A percentile compares a stretch with the other conserved stretches of the same genome.
Conservation (phyloP, 495 filamentous ascomycete species). For the Neurospora discreta region DNA sequence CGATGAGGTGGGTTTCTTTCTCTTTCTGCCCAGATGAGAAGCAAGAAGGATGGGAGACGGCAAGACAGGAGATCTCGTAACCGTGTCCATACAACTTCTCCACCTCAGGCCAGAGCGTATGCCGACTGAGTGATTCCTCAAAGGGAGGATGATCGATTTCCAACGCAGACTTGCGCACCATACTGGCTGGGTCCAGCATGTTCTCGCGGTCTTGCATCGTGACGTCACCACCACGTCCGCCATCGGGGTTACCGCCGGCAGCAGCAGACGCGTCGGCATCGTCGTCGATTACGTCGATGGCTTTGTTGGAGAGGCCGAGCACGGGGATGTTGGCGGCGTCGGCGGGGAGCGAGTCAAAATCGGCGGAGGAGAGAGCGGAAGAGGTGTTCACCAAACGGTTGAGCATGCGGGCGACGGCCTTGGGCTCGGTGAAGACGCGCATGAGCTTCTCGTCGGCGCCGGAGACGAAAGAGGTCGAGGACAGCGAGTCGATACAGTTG, state of each 20-base stretch:
- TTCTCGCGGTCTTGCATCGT: conserved; percentile 21
- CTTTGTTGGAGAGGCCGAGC: conserved; percentile 93
- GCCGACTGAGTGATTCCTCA: conserved; percentile 79
- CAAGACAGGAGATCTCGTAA: conserved; percentile 90
- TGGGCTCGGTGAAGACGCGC: conserved; percentile 87
- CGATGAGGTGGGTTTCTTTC: conserved; percentile 55
- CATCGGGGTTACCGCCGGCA: conserved; percentile 2
- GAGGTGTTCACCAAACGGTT: conserved; percentile 52
- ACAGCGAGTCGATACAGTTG: conserved; percentile 78
- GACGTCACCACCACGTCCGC: conserved; percentile 19
- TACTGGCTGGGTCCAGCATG: conserved; percentile 30
- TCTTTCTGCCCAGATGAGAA: background rate
- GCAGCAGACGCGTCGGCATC: conserved; percentile 23
- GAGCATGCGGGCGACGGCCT: conserved; percentile 66
- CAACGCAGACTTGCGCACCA: conserved; percentile 32
- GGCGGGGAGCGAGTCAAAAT: conserved; percentile 43
- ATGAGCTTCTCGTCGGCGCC: conserved; percentile 98
- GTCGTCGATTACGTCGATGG: conserved; percentile 51
- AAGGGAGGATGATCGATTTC: conserved; percentile 61
- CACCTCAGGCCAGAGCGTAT: conserved; percentile 89
- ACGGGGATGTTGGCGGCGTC: conserved; percentile 91
- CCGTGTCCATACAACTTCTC: conserved; percentile 98
- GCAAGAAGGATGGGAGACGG: conserved; percentile 45
- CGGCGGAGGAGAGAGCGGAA: background rate
- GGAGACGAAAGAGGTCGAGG: conserved; percentile 65